Evolutionary conservation across 73 alveolate species (phyloP).

Genomic region (Halteria grandinella): DNA sequence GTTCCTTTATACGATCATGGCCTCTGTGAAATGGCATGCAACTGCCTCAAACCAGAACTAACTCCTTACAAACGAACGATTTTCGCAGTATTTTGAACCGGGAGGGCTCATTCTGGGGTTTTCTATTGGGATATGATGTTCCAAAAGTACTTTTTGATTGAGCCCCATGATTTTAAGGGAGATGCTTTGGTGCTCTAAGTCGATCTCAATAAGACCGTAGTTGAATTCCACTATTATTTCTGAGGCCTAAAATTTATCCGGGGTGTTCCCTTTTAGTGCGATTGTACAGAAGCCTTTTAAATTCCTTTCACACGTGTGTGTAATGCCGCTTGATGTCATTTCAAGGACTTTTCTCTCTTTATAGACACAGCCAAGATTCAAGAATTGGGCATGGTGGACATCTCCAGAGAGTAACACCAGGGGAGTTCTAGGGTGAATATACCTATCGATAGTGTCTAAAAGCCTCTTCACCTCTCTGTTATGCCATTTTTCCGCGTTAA

Average conservation of each 20-base stretch:
- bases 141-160: background rate
- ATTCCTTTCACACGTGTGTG: slow-evolving; percentile 51
- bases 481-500: slow-evolving; percentile 33
- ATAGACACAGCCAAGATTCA: background rate
- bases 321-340: slow-evolving; percentile 42
- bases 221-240: background rate
- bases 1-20: no score
- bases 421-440: no score
- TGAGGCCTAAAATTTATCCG: background rate
- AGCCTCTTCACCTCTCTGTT: no score
- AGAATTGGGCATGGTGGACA: slow-evolving; percentile 36
- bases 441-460: no score
- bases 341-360: slow-evolving; percentile 6
- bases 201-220: slow-evolving; percentile 24
- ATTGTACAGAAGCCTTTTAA: slow-evolving; percentile 11
- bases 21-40: background rate
- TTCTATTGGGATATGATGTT: background rate
- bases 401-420: slow-evolving; percentile 38
- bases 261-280: slow-evolving; percentile 32
- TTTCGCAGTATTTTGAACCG: slow-evolving; percentile 1
- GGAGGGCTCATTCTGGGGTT: background rate
- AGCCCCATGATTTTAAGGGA: background rate
- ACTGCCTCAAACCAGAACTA: slow-evolving; percentile 1
- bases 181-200: background rate
- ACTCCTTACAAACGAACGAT: background rate